These are phyloP conservation scores for Alternaria ventricosa DNA, from an alignment of 2,329 filamentous ascomycete species.

Conservation along the genomic window DNA sequence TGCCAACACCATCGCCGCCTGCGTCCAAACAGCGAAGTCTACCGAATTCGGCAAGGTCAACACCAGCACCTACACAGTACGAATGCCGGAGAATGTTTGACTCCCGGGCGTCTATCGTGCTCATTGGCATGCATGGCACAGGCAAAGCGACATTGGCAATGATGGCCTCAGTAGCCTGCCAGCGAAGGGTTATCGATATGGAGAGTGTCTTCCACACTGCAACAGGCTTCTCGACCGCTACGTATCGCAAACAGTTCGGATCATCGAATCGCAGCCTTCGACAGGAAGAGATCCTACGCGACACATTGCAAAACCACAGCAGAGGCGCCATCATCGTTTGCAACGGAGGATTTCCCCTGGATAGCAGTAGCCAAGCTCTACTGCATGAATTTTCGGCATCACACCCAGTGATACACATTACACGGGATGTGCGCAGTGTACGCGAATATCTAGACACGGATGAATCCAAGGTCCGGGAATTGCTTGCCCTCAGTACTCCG, in stretches of 20 bases:
- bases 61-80: slow-evolving; percentile 26
- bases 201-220: slow-evolving; percentile 70
- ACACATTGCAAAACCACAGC: slow-evolving; percentile 64
- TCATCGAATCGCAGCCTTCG: slow-evolving; percentile 67
- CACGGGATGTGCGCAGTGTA: slow-evolving; percentile 69
- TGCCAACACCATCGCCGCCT: slow-evolving; percentile 18
- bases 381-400: slow-evolving; percentile 68
- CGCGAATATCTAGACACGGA: slow-evolving; percentile 64
- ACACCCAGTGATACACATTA: slow-evolving; percentile 75
- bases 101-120: slow-evolving; percentile 71
- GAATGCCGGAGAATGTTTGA: slow-evolving; percentile 55
- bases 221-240: slow-evolving; percentile 65
- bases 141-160: slow-evolving; percentile 79
- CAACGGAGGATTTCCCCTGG: slow-evolving; percentile 68
- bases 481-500: slow-evolving; percentile 63
- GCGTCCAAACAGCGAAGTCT: slow-evolving; percentile 16
- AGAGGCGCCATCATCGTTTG: slow-evolving; percentile 73
- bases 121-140: slow-evolving; percentile 75
- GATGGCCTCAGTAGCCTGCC: slow-evolving; percentile 74
- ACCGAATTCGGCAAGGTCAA: slow-evolving; percentile 25
- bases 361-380: slow-evolving; percentile 65
- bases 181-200: slow-evolving; percentile 70
- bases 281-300: slow-evolving; percentile 67
- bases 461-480: slow-evolving; percentile 61
- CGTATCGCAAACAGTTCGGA: slow-evolving; percentile 69